Conservation (phyloP, 225 moss, liverwort and hornwort species). For the Physcomitrium patens region DNA sequence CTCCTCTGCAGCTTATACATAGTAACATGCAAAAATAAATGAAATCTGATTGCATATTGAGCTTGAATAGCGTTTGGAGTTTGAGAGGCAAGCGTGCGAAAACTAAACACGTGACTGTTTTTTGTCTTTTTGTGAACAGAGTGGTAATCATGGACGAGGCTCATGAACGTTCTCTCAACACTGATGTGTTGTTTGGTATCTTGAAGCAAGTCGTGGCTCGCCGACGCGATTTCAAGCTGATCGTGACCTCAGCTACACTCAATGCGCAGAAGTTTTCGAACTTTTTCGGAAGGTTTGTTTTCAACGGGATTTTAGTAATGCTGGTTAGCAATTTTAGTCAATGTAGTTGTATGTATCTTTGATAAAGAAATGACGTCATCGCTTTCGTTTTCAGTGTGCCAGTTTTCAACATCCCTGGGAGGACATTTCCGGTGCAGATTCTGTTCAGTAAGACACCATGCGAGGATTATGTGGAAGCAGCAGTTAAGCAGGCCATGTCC, state of each 20-base stretch:
- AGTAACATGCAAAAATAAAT: not conserved
- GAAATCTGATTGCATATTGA: conserved; percentile 3
- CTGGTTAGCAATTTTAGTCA: not conserved
- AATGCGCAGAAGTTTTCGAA: conserved; percentile 96
- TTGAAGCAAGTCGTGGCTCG: conserved; percentile 98
- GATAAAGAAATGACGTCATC: conserved; percentile 24
- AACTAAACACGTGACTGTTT: conserved; percentile 17
- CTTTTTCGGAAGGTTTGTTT: conserved; percentile 87
- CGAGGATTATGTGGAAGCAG: conserved; percentile 98
- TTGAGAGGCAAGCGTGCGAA: not conserved
- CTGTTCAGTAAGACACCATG: conserved; percentile 96
- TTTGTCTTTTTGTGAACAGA: conserved; percentile 33
- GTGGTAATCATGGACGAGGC: conserved; percentile 72
- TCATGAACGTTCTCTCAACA: conserved; percentile 77
- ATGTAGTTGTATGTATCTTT: not conserved
- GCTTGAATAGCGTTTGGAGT: conserved; percentile 19
- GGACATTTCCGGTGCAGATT: conserved; percentile 94
- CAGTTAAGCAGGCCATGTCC: conserved; percentile 99
- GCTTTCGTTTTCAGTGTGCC: conserved; percentile 73
- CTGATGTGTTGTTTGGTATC: conserved; percentile 97
- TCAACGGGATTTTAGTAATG: conserved; percentile 3
- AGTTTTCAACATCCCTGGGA: conserved; percentile 89
- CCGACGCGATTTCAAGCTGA: conserved; percentile 97
- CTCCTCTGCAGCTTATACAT: conserved; percentile 14
- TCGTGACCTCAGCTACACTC: conserved; percentile 94